Evolutionary conservation across 176 grass and related monocot species (phyloP).

Genomic region (Carex cristatella): DNA sequence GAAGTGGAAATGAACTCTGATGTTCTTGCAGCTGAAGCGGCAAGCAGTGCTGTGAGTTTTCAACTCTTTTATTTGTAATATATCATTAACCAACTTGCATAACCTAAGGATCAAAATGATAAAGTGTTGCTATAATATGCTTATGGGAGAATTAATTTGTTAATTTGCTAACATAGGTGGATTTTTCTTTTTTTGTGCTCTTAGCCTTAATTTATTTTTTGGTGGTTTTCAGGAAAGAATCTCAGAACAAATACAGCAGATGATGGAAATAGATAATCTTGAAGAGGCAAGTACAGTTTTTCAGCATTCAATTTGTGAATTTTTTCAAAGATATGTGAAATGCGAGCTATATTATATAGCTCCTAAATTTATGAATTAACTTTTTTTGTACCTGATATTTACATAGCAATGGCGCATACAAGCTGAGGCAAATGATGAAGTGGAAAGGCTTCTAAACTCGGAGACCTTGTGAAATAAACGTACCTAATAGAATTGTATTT

Average conservation of each 20-base stretch:
- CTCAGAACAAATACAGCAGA: slow-evolving; percentile 84
- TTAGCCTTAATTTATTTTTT: slow-evolving; percentile 20
- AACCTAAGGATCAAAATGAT: background rate
- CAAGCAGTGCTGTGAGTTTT: slow-evolving; percentile 61
- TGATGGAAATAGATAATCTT: slow-evolving; percentile 98
- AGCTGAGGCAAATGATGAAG: slow-evolving; percentile 98
- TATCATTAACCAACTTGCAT: background rate
- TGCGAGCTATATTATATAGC: background rate
- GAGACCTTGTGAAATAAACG: slow-evolving; percentile 40
- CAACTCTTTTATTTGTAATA: background rate
- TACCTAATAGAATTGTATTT: slow-evolving; percentile 33
- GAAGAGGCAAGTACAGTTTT: slow-evolving; percentile 68
- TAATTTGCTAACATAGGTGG: background rate
- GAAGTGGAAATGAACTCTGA: slow-evolving; percentile 97
- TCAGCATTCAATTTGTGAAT: background rate
- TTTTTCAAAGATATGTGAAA: background rate
- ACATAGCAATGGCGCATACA: slow-evolving; percentile 89
- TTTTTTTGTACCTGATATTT: slow-evolving; percentile 26
- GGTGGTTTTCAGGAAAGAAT: slow-evolving; percentile 63
- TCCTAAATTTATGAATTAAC: background rate
- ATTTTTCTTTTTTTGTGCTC: background rate
- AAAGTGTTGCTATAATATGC: background rate
- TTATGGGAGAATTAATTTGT: background rate
- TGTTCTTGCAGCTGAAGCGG: slow-evolving; percentile 94
- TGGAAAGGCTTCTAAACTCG: slow-evolving; percentile 85